Conservation (phyloP, 768 basidiomycete species). For the Termitomyces titanicus region DNA sequence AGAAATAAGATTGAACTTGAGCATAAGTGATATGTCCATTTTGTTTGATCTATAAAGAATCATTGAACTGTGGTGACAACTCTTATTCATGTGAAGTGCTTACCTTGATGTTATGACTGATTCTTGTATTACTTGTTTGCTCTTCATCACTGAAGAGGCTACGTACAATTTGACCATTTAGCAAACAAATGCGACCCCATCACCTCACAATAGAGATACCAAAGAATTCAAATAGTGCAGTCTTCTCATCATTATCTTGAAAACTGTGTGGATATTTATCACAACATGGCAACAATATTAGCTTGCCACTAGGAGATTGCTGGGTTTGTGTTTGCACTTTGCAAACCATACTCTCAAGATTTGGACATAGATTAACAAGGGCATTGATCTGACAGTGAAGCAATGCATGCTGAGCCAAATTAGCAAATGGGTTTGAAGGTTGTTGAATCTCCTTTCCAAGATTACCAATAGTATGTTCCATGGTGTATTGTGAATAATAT, state of each 20-base stretch:
- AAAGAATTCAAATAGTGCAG: background rate
- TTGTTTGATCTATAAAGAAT: background rate
- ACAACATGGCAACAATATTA: background rate
- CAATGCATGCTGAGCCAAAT: slow-evolving; percentile 22
- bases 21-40: background rate
- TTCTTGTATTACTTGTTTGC: background rate
- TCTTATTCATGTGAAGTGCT: background rate
- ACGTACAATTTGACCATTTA: slow-evolving; percentile 19
- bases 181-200: slow-evolving; percentile 16
- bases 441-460: slow-evolving; percentile 23
- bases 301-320: background rate
- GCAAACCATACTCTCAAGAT: slow-evolving; percentile 3
- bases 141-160: background rate
- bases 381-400: slow-evolving; percentile 15
- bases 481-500: slow-evolving; percentile 24
- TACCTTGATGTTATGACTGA: background rate
- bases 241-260: background rate
- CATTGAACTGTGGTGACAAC: background rate
- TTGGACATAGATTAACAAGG: slow-evolving; percentile 11
- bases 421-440: slow-evolving; percentile 19
- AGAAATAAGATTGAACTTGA: background rate
- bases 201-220: background rate
- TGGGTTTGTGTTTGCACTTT: background rate
- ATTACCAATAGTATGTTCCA: slow-evolving; percentile 25
- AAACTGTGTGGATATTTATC: background rate